Evolutionary conservation across 495 filamentous ascomycete genomes (phyloP).

Genomic region (Aspergillus bridgeri): DNA sequence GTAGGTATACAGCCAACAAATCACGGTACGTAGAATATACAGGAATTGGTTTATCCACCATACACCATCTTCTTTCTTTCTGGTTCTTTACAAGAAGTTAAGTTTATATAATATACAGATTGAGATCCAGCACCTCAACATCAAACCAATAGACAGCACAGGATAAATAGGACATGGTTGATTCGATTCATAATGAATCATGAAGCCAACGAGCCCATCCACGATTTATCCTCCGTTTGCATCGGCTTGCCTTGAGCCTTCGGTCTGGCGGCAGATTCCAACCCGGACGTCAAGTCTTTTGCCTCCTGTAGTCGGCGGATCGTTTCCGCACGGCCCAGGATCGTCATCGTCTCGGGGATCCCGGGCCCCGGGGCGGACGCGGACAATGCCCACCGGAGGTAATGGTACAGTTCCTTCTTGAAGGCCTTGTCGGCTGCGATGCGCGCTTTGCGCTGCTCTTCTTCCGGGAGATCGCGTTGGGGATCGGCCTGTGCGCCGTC

Average conservation of each 20-base stretch:
- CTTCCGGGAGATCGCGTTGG: not conserved
- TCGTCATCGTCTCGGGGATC: constrained; percentile 54
- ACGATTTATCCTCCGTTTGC: constrained; percentile 26
- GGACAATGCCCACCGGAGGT: constrained; percentile 65
- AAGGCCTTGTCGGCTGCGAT: constrained; percentile 29
- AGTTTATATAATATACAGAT: not conserved
- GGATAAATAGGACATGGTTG: not conserved
- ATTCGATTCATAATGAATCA: not conserved
- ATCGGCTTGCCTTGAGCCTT: constrained; percentile 4
- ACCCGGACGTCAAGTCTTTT: constrained; percentile 26
- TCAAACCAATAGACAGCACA: not conserved
- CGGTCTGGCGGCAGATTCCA: constrained; percentile 15
- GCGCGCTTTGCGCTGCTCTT: constrained; percentile 13
- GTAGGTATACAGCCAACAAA: too few species aligned
- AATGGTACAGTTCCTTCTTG: constrained; percentile 48
- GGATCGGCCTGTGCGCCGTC: constrained; percentile 22
- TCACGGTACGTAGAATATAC: too few species aligned
- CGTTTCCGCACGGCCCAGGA: constrained; percentile 61
- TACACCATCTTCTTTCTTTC: not conserved
- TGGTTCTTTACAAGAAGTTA: too few species aligned
- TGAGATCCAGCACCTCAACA: too few species aligned
- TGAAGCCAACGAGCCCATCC: constrained; percentile 42
- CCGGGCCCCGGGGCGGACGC: constrained; percentile 57
- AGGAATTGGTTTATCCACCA: too few species aligned
- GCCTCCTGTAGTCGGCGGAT: constrained; percentile 53